These are phyloP conservation scores for Calocybe cyanea DNA, from an alignment of 768 basidiomycete genomes.

Conservation along the genomic window DNA sequence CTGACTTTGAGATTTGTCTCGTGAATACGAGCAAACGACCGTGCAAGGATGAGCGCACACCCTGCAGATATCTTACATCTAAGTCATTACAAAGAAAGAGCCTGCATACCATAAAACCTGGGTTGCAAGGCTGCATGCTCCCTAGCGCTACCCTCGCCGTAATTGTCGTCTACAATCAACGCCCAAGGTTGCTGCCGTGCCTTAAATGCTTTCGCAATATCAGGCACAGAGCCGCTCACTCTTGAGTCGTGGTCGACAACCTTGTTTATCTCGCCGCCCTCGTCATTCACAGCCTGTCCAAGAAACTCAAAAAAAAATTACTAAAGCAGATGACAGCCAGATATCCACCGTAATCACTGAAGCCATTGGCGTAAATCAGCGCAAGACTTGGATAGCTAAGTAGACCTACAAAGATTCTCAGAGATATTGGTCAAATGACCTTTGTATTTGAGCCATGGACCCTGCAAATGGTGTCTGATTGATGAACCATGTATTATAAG, in stretches of 20 bases:
- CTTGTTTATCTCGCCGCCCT: constrained; percentile 88
- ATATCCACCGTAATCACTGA: constrained; percentile 76
- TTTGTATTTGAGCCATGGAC: constrained; percentile 99
- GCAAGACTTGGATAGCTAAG: not conserved
- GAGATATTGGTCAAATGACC: constrained; percentile 96
- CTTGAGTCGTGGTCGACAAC: constrained; percentile 75
- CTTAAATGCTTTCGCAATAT: constrained; percentile 87
- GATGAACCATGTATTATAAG: not conserved
- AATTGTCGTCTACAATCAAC: constrained; percentile 92
- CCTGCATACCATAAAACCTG: constrained; percentile 73
- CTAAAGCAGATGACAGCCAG: not conserved
- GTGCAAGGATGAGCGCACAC: constrained; percentile 81
- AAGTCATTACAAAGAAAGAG: not conserved
- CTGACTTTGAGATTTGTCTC: constrained; percentile 93
- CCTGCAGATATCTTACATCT: constrained; percentile 37
- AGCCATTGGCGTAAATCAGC: not conserved
- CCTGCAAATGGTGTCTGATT: constrained; percentile 40
- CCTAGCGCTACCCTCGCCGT: constrained; percentile 96
- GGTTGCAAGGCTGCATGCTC: constrained; percentile 98
- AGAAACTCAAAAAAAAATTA: not conserved
- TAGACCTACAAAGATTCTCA: constrained; percentile 80
- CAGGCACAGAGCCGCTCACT: constrained; percentile 79
- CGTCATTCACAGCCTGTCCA: constrained; percentile 83
- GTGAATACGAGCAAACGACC: constrained; percentile 97
- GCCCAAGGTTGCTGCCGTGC: constrained; percentile 86